Evolutionary conservation across 2,329 filamentous ascomycete species (phyloP).

Genomic region (Pseudogymnoascus destructans): DNA sequence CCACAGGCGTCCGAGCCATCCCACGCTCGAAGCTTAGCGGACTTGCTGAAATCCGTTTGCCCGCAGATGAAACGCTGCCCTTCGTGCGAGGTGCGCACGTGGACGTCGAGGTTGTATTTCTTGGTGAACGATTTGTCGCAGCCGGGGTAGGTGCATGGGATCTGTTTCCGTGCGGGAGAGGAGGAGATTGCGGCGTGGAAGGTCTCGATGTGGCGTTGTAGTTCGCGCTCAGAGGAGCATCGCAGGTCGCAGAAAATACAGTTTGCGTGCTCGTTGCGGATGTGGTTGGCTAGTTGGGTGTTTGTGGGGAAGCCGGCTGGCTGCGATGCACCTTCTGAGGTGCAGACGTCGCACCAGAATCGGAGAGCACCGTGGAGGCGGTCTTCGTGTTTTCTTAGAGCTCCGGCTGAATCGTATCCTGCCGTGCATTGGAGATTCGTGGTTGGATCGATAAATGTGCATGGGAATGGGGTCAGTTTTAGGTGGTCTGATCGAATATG

Average conservation of each 20-base stretch:
- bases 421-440: constrained; percentile 46
- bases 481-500: constrained; percentile 71
- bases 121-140: constrained; percentile 72
- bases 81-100: constrained; percentile 65
- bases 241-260: constrained; percentile 63
- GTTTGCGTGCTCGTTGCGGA: constrained; percentile 57
- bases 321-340: constrained; percentile 28
- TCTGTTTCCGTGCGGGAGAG: constrained; percentile 38
- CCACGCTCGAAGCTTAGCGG: constrained; percentile 51
- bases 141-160: constrained; percentile 51
- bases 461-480: constrained; percentile 56
- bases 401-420: constrained; percentile 60
- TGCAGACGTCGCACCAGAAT: constrained; percentile 69
- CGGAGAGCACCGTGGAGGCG: constrained; percentile 55
- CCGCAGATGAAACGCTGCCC: constrained; percentile 72
- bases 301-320: constrained; percentile 58
- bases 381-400: constrained; percentile 58
- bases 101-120: constrained; percentile 68
- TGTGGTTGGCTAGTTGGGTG: constrained; percentile 58
- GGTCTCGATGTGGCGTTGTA: constrained; percentile 67
- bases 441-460: constrained; percentile 41
- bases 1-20: constrained; percentile 56
- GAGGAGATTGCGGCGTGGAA: constrained; percentile 45
- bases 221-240: constrained; percentile 51
- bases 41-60: constrained; percentile 44